Evolutionary conservation across 225 moss, liverwort and hornwort species (phyloP).

Genomic region (Physcomitrellopsis africana): DNA sequence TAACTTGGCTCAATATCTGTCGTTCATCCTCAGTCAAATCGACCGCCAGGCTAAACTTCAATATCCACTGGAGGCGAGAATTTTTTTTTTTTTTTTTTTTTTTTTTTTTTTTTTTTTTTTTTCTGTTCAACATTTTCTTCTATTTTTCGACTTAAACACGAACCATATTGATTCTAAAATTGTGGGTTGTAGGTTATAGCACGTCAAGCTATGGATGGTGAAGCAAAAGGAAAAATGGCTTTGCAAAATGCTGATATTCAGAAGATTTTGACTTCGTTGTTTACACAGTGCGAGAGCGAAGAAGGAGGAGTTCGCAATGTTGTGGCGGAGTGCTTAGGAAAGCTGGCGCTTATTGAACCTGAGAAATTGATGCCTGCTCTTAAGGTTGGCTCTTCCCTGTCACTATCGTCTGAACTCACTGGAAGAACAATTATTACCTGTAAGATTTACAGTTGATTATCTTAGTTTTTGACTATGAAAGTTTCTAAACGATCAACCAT

Average conservation of each 20-base stretch:
- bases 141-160: slow-evolving; percentile 1
- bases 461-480: too few relatives aligned
- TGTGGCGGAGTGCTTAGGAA: slow-evolving; percentile 97
- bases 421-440: neutral
- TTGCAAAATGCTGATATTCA: slow-evolving; percentile 94
- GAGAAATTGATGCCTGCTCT: slow-evolving; percentile 93
- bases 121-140: neutral
- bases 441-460: slow-evolving; percentile 12
- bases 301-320: slow-evolving; percentile 99
- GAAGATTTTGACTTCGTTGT: slow-evolving; percentile 90
- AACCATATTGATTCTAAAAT: slow-evolving; percentile 27
- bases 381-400: slow-evolving; percentile 54
- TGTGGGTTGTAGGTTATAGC: slow-evolving; percentile 79
- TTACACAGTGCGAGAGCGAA: slow-evolving; percentile 97
- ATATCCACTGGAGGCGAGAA: slow-evolving; percentile 91
- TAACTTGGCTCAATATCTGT: slow-evolving; percentile 89
- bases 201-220: slow-evolving; percentile 89
- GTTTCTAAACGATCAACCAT: too few relatives aligned
- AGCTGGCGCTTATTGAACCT: slow-evolving; percentile 94
- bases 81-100: neutral
- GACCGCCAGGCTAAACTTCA: slow-evolving; percentile 97
- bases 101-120: neutral
- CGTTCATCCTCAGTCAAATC: slow-evolving; percentile 94
- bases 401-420: slow-evolving; percentile 1
- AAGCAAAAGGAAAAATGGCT: slow-evolving; percentile 88